Conservation (phyloP, 768 basidiomycete genomes). For the Leccinum ochraceum region DNA sequence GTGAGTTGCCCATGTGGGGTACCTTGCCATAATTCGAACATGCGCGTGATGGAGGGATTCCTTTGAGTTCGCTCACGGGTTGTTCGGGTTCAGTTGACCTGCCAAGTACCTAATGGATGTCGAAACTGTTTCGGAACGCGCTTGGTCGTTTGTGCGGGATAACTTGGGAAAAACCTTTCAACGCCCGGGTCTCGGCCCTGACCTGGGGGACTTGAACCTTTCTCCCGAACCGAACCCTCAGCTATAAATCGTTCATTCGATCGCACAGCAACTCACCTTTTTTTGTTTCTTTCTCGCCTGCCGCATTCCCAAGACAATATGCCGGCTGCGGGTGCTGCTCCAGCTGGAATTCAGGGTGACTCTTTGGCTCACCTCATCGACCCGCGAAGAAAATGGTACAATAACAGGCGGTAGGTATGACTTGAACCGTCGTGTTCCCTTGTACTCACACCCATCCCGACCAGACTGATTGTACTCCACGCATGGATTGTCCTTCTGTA, state of each 20-base stretch:
- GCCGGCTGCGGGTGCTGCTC: conserved; percentile 49
- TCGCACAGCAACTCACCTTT: not conserved
- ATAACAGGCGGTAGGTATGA: conserved; percentile 61
- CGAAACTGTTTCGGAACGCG: not conserved
- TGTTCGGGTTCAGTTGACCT: not conserved
- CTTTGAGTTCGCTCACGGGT: too few species aligned
- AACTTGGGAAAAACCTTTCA: conserved; percentile 26
- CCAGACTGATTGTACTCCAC: conserved; percentile 61
- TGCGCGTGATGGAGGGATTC: too few species aligned
- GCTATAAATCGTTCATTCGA: conserved; percentile 19
- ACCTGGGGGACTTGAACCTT: not conserved
- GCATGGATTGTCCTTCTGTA: conserved; percentile 70
- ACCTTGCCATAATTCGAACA: too few species aligned
- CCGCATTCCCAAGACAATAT: conserved; percentile 36
- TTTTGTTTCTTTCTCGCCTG: not conserved
- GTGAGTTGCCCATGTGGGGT: too few species aligned
- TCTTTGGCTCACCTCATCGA: conserved; percentile 59
- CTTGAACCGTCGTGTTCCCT: not conserved
- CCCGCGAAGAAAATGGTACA: conserved; percentile 73
- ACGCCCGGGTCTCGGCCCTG: not conserved
- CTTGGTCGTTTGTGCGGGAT: conserved; percentile 10
- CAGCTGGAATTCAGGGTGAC: conserved; percentile 25
- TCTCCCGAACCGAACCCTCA: conserved; percentile 8
- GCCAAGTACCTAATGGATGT: conserved; percentile 2
- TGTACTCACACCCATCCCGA: not conserved